Base-by-base conservation (phyloP, 139 green algal species). In the Chlorella vulgaris region DNA sequence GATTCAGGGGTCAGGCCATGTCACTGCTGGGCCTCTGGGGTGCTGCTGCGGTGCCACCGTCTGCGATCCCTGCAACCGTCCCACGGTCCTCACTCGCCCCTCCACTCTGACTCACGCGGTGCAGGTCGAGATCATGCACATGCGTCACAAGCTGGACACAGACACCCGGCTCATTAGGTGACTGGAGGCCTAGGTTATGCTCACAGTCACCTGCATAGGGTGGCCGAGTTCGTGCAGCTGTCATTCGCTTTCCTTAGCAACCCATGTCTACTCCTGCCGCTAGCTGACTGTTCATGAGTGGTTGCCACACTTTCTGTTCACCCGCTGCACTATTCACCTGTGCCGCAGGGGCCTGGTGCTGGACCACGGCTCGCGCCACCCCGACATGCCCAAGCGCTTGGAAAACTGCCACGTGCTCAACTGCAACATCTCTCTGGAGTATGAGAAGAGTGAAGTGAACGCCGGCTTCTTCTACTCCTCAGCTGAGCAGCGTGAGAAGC, bases 41-140 rank as follows among this genome's bases (percentile, higher is more conserved):
- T n/a, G n/a, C n/a, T n/a, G n/a, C n/a, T n/a, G n/a, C n/a, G n/a
- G n/a, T n/a, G n/a, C n/a, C n/a, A n/a, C n/a, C n/a, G n/a, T n/a
- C n/a, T n/a, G n/a, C n/a, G n/a, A n/a, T n/a, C n/a, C n/a, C n/a
- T n/a, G n/a, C n/a, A n/a, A n/a, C n/a, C n/a, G n/a, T n/a, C n/a
- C n/a, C n/a, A n/a, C n/a, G n/a, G n/a, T n/a, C n/a, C n/a, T n/a
- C n/a, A n/a, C n/a, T n/a, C n/a, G n/a, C n/a, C n/a, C n/a, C n/a
- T n/a, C n/a, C n/a, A n/a, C n/a, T n/a, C n/a, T n/a, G n/a, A n/a
- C n/a, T n/a, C n/a, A n/a, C n/a, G n/a, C 39, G 2, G 0, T 47
- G 10, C 88, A 97, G 94, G 92, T 99, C 31, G 97, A 99, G 87
- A 94, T 98, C 71, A 98, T 99, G 97, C 91, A 96, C 88, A 99